Evolutionary conservation across 768 basidiomycete species (phyloP).

Genomic region (Neoboletus brunneissimus): DNA sequence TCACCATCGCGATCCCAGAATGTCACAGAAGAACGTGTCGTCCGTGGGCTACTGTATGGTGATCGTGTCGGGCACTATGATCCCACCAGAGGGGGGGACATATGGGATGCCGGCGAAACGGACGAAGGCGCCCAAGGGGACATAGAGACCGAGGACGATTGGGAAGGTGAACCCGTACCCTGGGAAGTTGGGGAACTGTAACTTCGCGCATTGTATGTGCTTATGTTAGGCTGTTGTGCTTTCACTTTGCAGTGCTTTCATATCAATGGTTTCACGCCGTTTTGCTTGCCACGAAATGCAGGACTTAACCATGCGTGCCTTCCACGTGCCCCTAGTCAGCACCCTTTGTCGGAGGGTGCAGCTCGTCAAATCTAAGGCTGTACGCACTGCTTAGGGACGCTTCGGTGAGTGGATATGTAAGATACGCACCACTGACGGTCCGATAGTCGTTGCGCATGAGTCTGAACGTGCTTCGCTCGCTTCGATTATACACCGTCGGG

Average conservation of each 20-base stretch:
- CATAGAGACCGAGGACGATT: constrained; percentile 55
- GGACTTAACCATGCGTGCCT: constrained; percentile 22
- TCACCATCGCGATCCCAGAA: constrained; percentile 43
- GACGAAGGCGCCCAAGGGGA: constrained; percentile 39
- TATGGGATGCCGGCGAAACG: constrained; percentile 75
- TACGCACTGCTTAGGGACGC: constrained; percentile 12
- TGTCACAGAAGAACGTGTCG: constrained; percentile 50
- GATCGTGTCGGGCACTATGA: constrained; percentile 55
- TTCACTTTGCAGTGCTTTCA: constrained; percentile 35
- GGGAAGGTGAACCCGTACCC: constrained; percentile 81
- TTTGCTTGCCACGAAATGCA: constrained; percentile 24
- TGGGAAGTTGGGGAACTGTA: constrained; percentile 80
- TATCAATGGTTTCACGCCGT: constrained; percentile 28
- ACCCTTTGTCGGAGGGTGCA: background rate
- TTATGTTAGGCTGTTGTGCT: constrained; percentile 20
- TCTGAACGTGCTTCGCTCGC: constrained; percentile 3
- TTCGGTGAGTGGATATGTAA: constrained; percentile 17
- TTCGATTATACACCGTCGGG: constrained; percentile 17
- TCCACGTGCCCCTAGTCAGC: constrained; percentile 24
- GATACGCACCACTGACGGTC: constrained; percentile 7
- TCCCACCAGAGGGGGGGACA: constrained; percentile 61
- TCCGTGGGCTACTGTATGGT: constrained; percentile 61
- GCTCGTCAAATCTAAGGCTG: constrained; percentile 7
- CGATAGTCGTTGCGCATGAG: constrained; percentile 6
- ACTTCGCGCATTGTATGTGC: constrained; percentile 30